A percentile compares a stretch with the other conserved stretches of the same genome.
Evolutionary conservation across 1,284 basidiomycete genomes (phyloP).

Genomic region (Apiotrichum porosum): DNA sequence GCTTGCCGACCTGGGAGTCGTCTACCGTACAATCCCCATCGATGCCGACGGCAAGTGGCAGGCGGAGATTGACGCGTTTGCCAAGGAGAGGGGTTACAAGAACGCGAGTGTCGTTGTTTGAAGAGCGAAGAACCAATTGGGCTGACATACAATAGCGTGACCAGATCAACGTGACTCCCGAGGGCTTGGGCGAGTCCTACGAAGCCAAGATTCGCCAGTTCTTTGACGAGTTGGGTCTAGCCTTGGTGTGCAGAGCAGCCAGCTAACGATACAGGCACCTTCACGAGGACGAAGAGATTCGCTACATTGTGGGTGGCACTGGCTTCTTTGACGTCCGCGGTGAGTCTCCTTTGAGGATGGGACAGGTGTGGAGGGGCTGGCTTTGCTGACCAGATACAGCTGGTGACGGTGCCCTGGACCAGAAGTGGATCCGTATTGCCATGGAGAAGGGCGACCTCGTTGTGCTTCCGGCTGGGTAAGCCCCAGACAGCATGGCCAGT

Average conservation of each 20-base stretch:
- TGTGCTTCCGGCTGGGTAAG: slow-evolving; percentile 62
- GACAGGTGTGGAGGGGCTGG: slow-evolving; percentile 56
- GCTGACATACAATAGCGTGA: slow-evolving; percentile 51
- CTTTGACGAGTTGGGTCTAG: slow-evolving; percentile 65
- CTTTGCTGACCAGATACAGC: slow-evolving; percentile 24
- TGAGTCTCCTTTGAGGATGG: slow-evolving; percentile 36
- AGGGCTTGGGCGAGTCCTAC: slow-evolving; percentile 69
- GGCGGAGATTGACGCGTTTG: slow-evolving; percentile 56
- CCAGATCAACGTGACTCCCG: slow-evolving; percentile 65
- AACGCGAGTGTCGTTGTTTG: slow-evolving; percentile 52
- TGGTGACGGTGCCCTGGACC: slow-evolving; percentile 41
- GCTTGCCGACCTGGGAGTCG: slow-evolving; percentile 59
- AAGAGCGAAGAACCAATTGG: not conserved
- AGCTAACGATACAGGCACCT: slow-evolving; percentile 59
- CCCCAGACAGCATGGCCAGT: no score
- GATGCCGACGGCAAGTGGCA: slow-evolving; percentile 54
- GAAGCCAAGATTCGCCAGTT: slow-evolving; percentile 72
- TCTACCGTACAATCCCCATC: slow-evolving; percentile 60
- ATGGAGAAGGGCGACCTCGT: slow-evolving; percentile 67
- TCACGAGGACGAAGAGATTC: slow-evolving; percentile 87
- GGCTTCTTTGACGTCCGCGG: slow-evolving; percentile 82
- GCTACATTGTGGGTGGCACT: slow-evolving; percentile 72
- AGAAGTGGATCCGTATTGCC: slow-evolving; percentile 68
- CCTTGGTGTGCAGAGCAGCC: not conserved
- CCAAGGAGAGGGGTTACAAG: slow-evolving; percentile 65